Evolutionary conservation across 352 stramenopile genomes (phyloP).

Genomic region (Phytophthora fragariae): DNA sequence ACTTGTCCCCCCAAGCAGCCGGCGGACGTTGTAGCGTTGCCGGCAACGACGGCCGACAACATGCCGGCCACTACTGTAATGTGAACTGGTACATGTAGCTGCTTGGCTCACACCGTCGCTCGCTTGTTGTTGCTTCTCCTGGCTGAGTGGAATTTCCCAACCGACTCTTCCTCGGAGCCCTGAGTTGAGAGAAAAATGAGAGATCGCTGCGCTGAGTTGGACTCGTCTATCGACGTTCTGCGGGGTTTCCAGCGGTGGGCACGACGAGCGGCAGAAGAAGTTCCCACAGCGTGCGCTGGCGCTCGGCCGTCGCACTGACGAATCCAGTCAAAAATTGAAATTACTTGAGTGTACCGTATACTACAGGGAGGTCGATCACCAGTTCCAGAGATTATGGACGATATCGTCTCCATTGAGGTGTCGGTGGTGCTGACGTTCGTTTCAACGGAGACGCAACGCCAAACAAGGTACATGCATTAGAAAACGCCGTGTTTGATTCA

Average conservation of each 20-base stretch:
- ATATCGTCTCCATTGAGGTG: neutral
- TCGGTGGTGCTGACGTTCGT: neutral
- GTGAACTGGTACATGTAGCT: no score
- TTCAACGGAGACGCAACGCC: slow-evolving; percentile 1
- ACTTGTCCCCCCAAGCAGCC: slow-evolving; percentile 20
- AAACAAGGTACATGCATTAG: neutral
- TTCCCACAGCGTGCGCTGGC: neutral
- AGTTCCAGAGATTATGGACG: neutral
- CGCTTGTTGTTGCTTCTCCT: neutral
- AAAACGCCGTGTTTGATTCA: neutral
- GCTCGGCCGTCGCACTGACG: slow-evolving; percentile 5
- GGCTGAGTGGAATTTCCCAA: neutral
- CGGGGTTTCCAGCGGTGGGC: neutral
- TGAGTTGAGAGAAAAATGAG: slow-evolving; percentile 3
- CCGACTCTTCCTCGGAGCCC: neutral
- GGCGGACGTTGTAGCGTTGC: slow-evolving; percentile 22
- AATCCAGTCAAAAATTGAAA: neutral
- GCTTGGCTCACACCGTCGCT: neutral
- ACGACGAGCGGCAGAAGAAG: neutral
- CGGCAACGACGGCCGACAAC: neutral
- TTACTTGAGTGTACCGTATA: neutral
- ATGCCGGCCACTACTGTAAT: neutral
- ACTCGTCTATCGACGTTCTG: neutral
- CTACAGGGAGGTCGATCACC: neutral
- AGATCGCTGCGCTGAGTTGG: neutral